Evolutionary conservation across 208 protist species (phyloP).

Genomic region (Kentomonas sorsogonicus): DNA sequence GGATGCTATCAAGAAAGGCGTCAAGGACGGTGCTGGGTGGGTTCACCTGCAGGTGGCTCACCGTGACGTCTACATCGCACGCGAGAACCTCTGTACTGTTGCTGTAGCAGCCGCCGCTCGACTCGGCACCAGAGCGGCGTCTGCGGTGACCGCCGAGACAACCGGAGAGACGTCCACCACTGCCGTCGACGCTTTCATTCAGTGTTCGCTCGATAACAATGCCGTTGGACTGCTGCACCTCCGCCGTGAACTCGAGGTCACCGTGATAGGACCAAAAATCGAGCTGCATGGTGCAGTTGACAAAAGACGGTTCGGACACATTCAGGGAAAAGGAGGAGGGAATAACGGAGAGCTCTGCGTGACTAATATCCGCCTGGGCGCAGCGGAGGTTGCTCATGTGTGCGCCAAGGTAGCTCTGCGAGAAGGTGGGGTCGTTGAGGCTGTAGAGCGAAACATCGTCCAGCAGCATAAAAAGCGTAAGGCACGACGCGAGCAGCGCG

Average conservation of each 20-base stretch:
- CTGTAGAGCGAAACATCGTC: not conserved
- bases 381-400: not conserved
- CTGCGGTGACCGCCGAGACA: too few relatives aligned
- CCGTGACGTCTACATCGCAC: not conserved
- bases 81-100: not conserved
- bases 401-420: not conserved
- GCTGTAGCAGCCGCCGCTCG: too few relatives aligned
- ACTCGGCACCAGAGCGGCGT: too few relatives aligned
- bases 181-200: too few relatives aligned
- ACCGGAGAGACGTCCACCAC: too few relatives aligned
- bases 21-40: conserved; percentile 24
- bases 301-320: too few relatives aligned
- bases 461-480: not conserved
- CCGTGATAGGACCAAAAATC: too few relatives aligned
- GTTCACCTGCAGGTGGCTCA: conserved; percentile 9
- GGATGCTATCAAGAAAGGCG: conserved; percentile 1
- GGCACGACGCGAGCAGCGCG: not conserved
- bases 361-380: not conserved
- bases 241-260: too few relatives aligned
- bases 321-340: not conserved
- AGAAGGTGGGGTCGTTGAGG: not conserved
- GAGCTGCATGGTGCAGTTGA: too few relatives aligned
- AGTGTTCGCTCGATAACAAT: too few relatives aligned
- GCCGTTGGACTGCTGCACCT: too few relatives aligned
- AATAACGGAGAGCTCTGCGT: not conserved